A percentile compares a stretch with the other conserved stretches of the same genome.
Conservation (phyloP, 768 basidiomycete genomes). For the Xerocomus brunneocitrinus region DNA sequence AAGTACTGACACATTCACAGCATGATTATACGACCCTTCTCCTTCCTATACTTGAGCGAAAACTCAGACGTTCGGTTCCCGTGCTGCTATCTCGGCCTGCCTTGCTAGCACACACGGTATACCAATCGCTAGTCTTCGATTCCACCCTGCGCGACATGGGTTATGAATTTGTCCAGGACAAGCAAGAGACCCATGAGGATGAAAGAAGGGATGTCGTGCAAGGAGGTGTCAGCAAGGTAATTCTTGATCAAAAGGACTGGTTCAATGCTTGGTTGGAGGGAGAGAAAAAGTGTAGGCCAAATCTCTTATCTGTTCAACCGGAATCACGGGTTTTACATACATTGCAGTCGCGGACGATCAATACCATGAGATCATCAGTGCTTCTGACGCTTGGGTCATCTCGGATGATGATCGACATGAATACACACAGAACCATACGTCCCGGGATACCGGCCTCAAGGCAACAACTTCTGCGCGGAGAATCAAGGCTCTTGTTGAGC, state of each 20-base stretch:
- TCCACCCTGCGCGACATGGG: slow-evolving; percentile 68
- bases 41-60: slow-evolving; percentile 69
- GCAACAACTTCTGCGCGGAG: slow-evolving; percentile 82
- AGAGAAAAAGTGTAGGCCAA: slow-evolving; percentile 76
- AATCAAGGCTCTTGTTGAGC: slow-evolving; percentile 81
- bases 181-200: slow-evolving; percentile 5
- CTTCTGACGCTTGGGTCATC: slow-evolving; percentile 83
- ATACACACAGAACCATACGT: slow-evolving; percentile 26
- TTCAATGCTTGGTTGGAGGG: slow-evolving; percentile 87
- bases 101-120: slow-evolving; percentile 91
- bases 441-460: slow-evolving; percentile 40
- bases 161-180: slow-evolving; percentile 46
- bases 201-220: slow-evolving; percentile 39
- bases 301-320: neutral
- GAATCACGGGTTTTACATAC: neutral
- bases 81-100: slow-evolving; percentile 72
- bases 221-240: slow-evolving; percentile 77
- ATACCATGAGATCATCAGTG: slow-evolving; percentile 77
- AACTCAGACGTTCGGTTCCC: slow-evolving; percentile 72
- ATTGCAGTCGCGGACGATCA: slow-evolving; percentile 78
- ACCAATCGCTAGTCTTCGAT: slow-evolving; percentile 89
- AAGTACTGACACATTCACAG: slow-evolving; percentile 36
- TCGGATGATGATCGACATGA: slow-evolving; percentile 58
- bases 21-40: slow-evolving; percentile 80
- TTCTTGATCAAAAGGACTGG: slow-evolving; percentile 84